phyloP scores from a whole-genome alignment of 768 basidiomycete species.

The Dentipellis sp. region DNA sequence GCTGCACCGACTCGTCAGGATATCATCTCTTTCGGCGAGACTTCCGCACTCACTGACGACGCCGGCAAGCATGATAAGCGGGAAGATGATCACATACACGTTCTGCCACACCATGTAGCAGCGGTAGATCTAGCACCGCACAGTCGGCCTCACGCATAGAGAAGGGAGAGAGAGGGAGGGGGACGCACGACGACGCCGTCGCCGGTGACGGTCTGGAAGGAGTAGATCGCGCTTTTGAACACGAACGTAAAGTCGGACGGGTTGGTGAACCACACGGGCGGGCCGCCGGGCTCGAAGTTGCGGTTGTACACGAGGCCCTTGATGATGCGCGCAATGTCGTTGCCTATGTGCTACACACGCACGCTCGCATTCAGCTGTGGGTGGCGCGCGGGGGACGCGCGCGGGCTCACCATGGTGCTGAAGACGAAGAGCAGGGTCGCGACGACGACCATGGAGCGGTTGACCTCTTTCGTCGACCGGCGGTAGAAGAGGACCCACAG shows the following conservation, averaged over 20 bases:
- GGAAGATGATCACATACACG: constrained; percentile 6
- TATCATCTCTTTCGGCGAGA: not conserved
- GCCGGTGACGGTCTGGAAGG: constrained; percentile 21
- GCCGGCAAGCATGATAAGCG: constrained; percentile 14
- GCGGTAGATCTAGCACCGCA: constrained; percentile 15
- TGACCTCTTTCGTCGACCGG: not conserved
- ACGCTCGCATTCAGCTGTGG: not conserved
- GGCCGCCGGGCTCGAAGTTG: constrained; percentile 13
- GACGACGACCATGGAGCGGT: constrained; percentile 1
- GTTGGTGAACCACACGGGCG: constrained; percentile 19
- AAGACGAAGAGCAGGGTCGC: not conserved
- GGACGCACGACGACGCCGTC: constrained; percentile 21
- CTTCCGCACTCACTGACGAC: constrained; percentile 8
- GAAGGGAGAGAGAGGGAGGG: not conserved
- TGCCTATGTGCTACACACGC: not conserved
- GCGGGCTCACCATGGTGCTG: constrained; percentile 1
- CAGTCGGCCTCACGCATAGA: not conserved
- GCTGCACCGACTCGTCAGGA: not conserved
- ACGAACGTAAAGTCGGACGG: constrained; percentile 21
- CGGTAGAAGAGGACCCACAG: constrained; percentile 1
- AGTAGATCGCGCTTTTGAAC: constrained; percentile 18
- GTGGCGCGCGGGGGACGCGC: not conserved
- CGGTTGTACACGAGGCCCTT: constrained; percentile 19
- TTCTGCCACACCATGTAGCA: constrained; percentile 17
- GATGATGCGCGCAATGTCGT: not conserved